phyloP scores from a whole-genome alignment of 768 basidiomycete species.

The Termitomyces bulborhizus region DNA sequence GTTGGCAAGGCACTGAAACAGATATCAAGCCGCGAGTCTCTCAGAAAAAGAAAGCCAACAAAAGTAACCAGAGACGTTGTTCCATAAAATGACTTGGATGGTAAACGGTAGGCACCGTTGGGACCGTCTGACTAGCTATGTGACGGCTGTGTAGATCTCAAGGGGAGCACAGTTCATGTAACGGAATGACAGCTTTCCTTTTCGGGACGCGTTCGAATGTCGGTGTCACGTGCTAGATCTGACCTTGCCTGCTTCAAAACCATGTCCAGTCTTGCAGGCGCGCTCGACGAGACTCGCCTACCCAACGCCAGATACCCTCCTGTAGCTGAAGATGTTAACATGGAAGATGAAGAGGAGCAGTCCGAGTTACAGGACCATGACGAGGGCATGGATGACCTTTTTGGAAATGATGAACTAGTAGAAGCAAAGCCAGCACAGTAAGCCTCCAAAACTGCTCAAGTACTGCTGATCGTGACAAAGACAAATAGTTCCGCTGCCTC shows the following conservation, averaged over 20 bases:
- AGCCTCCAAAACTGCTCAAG: slow-evolving; percentile 10
- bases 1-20: slow-evolving; percentile 18
- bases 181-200: not conserved
- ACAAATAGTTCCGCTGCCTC: slow-evolving; percentile 27
- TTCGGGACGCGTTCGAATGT: not conserved
- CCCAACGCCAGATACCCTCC: slow-evolving; percentile 5
- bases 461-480: not conserved
- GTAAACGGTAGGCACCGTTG: not conserved
- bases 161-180: not conserved
- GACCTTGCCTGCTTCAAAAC: not conserved
- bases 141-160: slow-evolving; percentile 7
- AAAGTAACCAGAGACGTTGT: slow-evolving; percentile 12
- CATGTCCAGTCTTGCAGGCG: slow-evolving; percentile 61
- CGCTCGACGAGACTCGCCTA: slow-evolving; percentile 33
- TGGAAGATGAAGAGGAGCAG: slow-evolving; percentile 26
- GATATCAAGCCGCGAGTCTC: slow-evolving; percentile 7
- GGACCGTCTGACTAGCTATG: not conserved
- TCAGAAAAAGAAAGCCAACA: slow-evolving; percentile 7
- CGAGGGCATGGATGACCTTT: slow-evolving; percentile 67
- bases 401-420: slow-evolving; percentile 61
- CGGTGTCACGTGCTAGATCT: slow-evolving; percentile 1
- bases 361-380: slow-evolving; percentile 23
- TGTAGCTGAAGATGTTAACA: slow-evolving; percentile 29
- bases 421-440: slow-evolving; percentile 48
- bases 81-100: slow-evolving; percentile 2